Conservation (phyloP, 176 grass and related monocot species). For the Stipa capillata region DNA sequence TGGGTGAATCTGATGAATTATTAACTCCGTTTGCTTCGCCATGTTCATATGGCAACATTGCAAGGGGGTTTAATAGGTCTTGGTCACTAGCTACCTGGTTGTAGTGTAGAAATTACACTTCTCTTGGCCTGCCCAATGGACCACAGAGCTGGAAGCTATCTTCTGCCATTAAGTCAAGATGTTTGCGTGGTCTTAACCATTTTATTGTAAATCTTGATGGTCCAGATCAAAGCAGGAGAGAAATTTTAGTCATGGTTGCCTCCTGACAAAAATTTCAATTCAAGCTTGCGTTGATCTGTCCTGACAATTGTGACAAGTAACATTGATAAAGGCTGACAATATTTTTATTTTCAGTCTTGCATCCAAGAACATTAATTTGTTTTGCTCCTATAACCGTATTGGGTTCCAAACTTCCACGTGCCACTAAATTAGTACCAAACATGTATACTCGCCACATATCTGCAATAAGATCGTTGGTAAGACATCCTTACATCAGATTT, state of each 20-base stretch:
- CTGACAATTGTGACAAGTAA: neutral
- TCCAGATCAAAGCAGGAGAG: neutral
- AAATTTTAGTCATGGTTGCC: constrained; percentile 4
- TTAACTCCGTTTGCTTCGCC: neutral
- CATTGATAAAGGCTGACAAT: neutral
- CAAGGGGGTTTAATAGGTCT: constrained; percentile 17
- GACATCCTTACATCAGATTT: neutral
- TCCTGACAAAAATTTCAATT: neutral
- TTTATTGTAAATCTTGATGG: constrained; percentile 8
- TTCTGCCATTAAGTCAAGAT: constrained; percentile 13
- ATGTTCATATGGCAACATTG: neutral
- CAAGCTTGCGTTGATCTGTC: no score
- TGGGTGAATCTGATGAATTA: constrained; percentile 15
- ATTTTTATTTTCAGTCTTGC: no score
- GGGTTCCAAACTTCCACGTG: neutral
- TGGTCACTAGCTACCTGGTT: no score
- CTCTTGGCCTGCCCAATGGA: constrained; percentile 20
- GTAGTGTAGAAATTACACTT: constrained; percentile 5
- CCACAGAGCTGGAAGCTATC: constrained; percentile 22
- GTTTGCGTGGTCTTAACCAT: no score
- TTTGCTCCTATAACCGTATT: neutral
- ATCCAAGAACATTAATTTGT: neutral
- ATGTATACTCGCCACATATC: neutral
- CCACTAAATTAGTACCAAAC: neutral
- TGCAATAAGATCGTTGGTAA: neutral